These are phyloP conservation scores for Solioccasus polychromus DNA, from an alignment of 768 basidiomycete genomes.

Conservation along the genomic window DNA sequence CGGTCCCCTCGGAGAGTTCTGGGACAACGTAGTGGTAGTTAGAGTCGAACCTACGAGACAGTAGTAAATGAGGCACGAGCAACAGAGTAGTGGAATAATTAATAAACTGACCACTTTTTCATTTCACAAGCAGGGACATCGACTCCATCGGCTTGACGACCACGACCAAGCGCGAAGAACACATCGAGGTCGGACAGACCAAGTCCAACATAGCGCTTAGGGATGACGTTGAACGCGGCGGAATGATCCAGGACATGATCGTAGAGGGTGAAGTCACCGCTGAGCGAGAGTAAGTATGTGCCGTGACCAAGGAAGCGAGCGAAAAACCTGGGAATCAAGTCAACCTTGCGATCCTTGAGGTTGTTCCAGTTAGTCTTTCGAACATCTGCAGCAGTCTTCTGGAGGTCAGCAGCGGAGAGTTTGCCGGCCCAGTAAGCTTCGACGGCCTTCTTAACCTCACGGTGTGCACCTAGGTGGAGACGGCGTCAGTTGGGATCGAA, in stretches of 20 bases:
- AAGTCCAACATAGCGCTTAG: constrained; percentile 86
- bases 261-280: constrained; percentile 98
- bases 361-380: constrained; percentile 85
- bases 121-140: constrained; percentile 98
- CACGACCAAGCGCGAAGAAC: constrained; percentile 99
- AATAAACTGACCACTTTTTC: constrained; percentile 89
- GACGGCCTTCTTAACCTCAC: constrained; percentile 96
- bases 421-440: constrained; percentile 99
- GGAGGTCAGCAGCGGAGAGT: constrained; percentile 81
- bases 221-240: constrained; percentile 93
- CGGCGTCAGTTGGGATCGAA: constrained; percentile 3
- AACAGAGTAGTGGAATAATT: neutral
- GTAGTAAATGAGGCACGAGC: neutral
- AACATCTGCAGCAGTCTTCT: constrained; percentile 82
- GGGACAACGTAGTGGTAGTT: constrained; percentile 99
- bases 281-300: constrained; percentile 35
- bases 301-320: constrained; percentile 3
- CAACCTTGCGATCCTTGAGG: constrained; percentile 83
- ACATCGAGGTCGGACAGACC: constrained; percentile 88
- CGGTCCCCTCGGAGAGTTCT: constrained; percentile 83
- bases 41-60: constrained; percentile 78
- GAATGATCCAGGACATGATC: constrained; percentile 99
- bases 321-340: constrained; percentile 84
- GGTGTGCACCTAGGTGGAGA: constrained; percentile 69
- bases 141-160: constrained; percentile 89